Percentiles rank a stretch among this genome's conserved stretches.
Evolutionary conservation across 2,329 filamentous ascomycete genomes (phyloP).

Genomic region (Chrysosporium queenslandicum): DNA sequence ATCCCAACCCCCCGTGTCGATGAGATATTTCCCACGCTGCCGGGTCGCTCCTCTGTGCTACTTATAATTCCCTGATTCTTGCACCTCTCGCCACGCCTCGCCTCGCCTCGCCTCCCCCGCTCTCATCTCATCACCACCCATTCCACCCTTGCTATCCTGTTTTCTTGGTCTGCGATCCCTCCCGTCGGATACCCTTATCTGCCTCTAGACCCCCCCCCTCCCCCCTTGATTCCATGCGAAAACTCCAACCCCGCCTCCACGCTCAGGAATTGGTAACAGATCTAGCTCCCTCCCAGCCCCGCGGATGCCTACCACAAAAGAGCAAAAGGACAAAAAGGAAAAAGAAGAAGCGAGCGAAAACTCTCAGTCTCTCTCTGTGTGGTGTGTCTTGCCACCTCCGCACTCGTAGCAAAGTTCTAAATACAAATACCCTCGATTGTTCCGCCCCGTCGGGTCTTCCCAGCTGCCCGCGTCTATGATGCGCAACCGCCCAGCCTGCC

Average conservation of each 20-base stretch:
- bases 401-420: background rate
- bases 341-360: too few relatives aligned
- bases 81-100: too few relatives aligned
- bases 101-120: too few relatives aligned
- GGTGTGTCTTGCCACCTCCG: background rate
- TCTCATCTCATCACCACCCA: too few relatives aligned
- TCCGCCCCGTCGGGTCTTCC: background rate
- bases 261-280: too few relatives aligned
- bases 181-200: conserved; percentile 4
- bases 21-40: too few relatives aligned
- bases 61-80: too few relatives aligned
- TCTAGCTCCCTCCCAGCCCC: too few relatives aligned
- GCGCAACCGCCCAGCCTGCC: background rate
- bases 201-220: background rate
- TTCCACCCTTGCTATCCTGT: background rate
- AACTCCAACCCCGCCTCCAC: background rate
- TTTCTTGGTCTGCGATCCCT: background rate
- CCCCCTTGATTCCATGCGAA: too few relatives aligned
- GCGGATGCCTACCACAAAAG: background rate
- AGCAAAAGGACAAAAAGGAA: too few relatives aligned
- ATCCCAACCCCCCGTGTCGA: too few relatives aligned
- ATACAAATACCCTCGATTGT: background rate
- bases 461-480: background rate
- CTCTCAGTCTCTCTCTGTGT: too few relatives aligned
- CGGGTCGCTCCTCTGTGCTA: background rate